Conservation (phyloP, 208 protist genomes). For the Acanthamoeba royreba region DNA sequence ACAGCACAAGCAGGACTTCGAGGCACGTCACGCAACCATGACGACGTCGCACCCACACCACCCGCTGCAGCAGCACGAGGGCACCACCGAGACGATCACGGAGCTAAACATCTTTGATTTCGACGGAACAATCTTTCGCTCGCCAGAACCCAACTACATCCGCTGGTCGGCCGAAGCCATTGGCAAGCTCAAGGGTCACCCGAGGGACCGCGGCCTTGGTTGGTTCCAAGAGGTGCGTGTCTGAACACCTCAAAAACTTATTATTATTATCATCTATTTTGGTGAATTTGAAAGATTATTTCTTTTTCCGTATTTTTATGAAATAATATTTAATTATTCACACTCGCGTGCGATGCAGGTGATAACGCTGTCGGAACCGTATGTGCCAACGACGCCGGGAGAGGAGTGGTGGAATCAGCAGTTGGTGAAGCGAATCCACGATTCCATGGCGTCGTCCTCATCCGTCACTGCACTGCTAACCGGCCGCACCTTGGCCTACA, state of each 20-base stretch:
- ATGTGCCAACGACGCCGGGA: neutral
- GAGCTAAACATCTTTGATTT: constrained; percentile 26
- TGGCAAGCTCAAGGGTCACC: neutral
- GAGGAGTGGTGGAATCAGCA: constrained; percentile 34
- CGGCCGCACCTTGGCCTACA: neutral
- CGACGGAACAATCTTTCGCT: constrained; percentile 26
- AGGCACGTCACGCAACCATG: neutral
- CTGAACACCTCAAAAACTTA: neutral
- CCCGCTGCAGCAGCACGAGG: neutral
- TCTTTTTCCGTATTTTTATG: no score
- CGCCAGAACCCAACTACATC: neutral
- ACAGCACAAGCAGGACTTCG: neutral
- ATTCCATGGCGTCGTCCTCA: neutral
- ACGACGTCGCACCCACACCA: neutral
- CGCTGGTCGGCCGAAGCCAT: neutral
- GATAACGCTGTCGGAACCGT: neutral
- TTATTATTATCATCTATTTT: neutral
- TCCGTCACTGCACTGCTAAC: neutral
- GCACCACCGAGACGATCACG: neutral
- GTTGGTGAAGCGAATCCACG: neutral
- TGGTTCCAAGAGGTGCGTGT: neutral
- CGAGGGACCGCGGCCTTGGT: neutral
- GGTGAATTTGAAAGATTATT: neutral
- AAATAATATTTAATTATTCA: no score
- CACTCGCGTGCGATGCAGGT: no score